Evolutionary conservation across 75 land plant genomes (phyloP), one percentile per base, ranked within the genome.

Genomic region (Sequoiadendron giganteum): DNA sequence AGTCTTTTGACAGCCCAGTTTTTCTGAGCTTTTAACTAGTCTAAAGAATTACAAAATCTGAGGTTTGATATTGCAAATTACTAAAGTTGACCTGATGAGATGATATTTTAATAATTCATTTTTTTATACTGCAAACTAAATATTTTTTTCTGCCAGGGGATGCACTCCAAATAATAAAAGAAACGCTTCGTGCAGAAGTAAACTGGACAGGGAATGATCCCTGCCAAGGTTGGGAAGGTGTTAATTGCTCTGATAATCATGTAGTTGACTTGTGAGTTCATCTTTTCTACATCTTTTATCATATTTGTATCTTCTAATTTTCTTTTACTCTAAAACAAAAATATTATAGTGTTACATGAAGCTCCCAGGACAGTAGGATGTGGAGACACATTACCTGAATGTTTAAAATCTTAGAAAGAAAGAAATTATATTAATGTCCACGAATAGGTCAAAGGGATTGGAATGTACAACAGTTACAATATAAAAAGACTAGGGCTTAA

Each of bases 161-260:
- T 52, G 61, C 61, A 32, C 85, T 84, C 32, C 85, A 52, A 43
- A 36, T 36, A 54, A 52, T 84, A 34, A 84, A 84, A 84, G 40
- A 84, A 34, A 30, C 0, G 38, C 85, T 84, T 34, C 85, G 15
- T 84, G 85, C 40, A 54, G 85, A 84, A 55, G 65, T 84, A 55
- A 84, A 54, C 61, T 84, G 65, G 85, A 52, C 65, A 34, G 65
- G 61, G 30, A 84, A 55, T 54, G 40, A 84, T 84, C 85, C 65
- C 25, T 84, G 85, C 39, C 61, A 52, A 16, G 61, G 38, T n/a
- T 84, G 85, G 85, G 61, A 84, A 84, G 85, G 85, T 52, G 61
- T 84, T 16, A 84, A 2, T 32, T 84, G 85, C 39, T 84, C 40
- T 34, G 19, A 13, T 54, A 84, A 84, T 84, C 85, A 84, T 32